Evolutionary conservation across 2,329 filamentous ascomycete genomes (phyloP).

Genomic region (Paraphoma chrysanthemicola): DNA sequence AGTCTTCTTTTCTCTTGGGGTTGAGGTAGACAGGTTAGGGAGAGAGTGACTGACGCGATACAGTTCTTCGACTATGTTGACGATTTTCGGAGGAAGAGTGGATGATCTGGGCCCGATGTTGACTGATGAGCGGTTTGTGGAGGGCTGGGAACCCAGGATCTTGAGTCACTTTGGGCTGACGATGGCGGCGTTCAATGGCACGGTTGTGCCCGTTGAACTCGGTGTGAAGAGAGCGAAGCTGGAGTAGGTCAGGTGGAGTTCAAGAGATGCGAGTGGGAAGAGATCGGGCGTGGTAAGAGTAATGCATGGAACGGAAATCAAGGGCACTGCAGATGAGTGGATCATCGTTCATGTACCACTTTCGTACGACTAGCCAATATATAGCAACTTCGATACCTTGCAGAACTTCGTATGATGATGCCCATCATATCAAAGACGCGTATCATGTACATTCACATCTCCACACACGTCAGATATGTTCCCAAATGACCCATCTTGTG

Average conservation of each 20-base stretch:
- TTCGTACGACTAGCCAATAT: too few relatives aligned
- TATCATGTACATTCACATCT: too few relatives aligned
- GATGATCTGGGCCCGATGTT: constrained; percentile 50
- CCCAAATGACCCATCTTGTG: too few relatives aligned
- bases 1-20: constrained; percentile 4
- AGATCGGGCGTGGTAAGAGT: too few relatives aligned
- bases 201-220: constrained; percentile 49
- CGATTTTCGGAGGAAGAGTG: constrained; percentile 49
- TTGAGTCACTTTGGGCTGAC: constrained; percentile 48
- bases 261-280: too few relatives aligned
- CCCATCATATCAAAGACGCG: too few relatives aligned
- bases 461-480: too few relatives aligned
- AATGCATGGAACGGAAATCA: too few relatives aligned
- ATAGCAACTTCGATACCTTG: too few relatives aligned
- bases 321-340: too few relatives aligned
- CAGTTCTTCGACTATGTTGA: constrained; percentile 53
- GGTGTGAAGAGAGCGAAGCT: constrained; percentile 30
- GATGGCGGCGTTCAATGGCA: constrained; percentile 52
- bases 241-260: background rate
- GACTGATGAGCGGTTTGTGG: constrained; percentile 49
- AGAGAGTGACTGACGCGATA: background rate
- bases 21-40: background rate
- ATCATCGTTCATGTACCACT: too few relatives aligned
- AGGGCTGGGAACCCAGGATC: constrained; percentile 51
- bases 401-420: too few relatives aligned